Percentiles rank a stretch among this genome's conserved stretches.
phyloP scores from a whole-genome alignment of 148 eudicot species.

The Euryodendron excelsum region DNA sequence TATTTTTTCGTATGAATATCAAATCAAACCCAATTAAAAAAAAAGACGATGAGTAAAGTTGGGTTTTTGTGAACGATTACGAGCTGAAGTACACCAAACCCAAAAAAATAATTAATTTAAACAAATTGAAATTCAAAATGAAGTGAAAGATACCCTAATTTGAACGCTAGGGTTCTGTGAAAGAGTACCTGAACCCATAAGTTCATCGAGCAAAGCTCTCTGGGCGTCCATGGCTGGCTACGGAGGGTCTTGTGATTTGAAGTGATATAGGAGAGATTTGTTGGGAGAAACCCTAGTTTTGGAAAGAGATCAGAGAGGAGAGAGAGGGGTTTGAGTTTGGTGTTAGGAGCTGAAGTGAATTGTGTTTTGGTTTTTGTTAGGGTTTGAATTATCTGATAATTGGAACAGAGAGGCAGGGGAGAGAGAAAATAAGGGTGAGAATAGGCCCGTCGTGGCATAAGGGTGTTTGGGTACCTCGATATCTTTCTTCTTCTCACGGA shows the following conservation, averaged over 20 bases:
- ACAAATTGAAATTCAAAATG: neutral
- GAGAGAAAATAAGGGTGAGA: too few species aligned
- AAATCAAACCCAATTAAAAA: neutral
- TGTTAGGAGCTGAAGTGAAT: too few species aligned
- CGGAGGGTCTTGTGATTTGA: neutral
- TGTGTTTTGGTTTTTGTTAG: too few species aligned
- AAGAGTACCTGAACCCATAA: conserved; percentile 86
- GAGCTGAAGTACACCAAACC: neutral
- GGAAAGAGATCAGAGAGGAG: too few species aligned
- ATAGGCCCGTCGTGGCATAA: too few species aligned
- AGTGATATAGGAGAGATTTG: neutral
- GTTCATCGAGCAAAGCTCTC: conserved; percentile 97
- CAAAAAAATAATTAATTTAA: neutral
- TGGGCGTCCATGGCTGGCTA: conserved; percentile 82
- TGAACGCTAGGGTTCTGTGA: neutral
- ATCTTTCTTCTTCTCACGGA: neutral
- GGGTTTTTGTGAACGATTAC: too few species aligned
- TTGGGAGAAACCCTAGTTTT: conserved; percentile 2
- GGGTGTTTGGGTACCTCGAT: neutral
- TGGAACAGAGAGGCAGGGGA: too few species aligned
- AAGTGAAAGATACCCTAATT: neutral
- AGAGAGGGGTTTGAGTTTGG: too few species aligned
- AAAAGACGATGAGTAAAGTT: neutral
- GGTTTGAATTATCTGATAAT: too few species aligned
- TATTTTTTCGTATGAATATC: neutral